phyloP scores from a whole-genome alignment of 2,329 filamentous ascomycete genomes.

The Hypoxylon sp. region DNA sequence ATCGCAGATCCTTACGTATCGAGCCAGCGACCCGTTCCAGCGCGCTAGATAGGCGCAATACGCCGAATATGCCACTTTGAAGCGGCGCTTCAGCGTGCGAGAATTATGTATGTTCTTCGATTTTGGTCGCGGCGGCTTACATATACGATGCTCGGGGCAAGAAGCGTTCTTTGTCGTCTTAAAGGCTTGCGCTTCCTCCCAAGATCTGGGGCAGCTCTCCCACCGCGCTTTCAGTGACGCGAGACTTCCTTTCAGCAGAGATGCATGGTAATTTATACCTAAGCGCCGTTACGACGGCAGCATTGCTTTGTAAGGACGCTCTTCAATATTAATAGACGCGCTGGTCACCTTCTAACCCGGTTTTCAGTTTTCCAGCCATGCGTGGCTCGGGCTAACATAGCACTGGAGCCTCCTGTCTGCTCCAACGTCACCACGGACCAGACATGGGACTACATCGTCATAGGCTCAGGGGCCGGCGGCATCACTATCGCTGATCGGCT shows the following conservation, averaged over 20 bases:
- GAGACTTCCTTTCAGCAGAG: conserved; percentile 24
- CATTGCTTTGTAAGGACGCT: conserved; percentile 38
- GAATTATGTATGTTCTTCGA: conserved; percentile 17
- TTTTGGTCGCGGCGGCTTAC: conserved; percentile 17
- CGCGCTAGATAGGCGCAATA: conserved; percentile 29
- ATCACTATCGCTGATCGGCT: conserved; percentile 71
- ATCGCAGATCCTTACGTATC: conserved; percentile 22
- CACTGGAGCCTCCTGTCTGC: conserved; percentile 47
- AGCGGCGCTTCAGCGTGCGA: conserved; percentile 38
- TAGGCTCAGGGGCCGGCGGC: conserved; percentile 71
- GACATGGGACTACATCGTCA: conserved; percentile 71
- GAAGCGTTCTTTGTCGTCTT: conserved; percentile 1
- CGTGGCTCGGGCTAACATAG: conserved; percentile 43
- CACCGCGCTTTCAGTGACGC: conserved; percentile 20
- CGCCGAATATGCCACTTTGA: conserved; percentile 29
- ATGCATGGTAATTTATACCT: conserved; percentile 37
- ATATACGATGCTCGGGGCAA: conserved; percentile 8
- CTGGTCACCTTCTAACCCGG: conserved; percentile 28
- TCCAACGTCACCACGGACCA: conserved; percentile 42
- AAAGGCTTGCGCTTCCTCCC: conserved; percentile 28
- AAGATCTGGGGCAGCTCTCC: not conserved
- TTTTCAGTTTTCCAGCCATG: conserved; percentile 43
- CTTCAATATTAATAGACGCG: conserved; percentile 2
- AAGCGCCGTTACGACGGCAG: conserved; percentile 38
- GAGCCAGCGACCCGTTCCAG: conserved; percentile 16